Evolutionary conservation across 768 basidiomycete genomes (phyloP).

Genomic region (Termitomyces sp.): DNA sequence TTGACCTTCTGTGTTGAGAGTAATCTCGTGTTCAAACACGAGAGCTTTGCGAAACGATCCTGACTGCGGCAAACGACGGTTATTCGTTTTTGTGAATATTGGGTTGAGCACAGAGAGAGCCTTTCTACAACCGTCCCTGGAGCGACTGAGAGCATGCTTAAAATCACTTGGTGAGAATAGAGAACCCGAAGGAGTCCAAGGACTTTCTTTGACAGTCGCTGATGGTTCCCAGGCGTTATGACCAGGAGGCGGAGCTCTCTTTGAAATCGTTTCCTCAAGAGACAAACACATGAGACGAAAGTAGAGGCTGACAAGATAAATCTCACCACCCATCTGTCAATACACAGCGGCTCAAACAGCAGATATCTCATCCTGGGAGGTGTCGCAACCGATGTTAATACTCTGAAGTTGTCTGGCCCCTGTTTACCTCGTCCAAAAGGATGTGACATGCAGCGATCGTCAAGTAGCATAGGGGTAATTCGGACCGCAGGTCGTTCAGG

Average conservation of each 20-base stretch:
- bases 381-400: constrained; percentile 10
- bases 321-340: constrained; percentile 14
- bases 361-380: constrained; percentile 9
- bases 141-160: constrained; percentile 2
- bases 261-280: constrained; percentile 5
- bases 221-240: constrained; percentile 11
- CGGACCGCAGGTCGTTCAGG: constrained; percentile 9
- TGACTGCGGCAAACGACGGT: constrained; percentile 3
- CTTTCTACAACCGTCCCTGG: constrained; percentile 1
- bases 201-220: background rate
- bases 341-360: constrained; percentile 9
- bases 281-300: background rate
- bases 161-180: constrained; percentile 9
- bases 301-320: background rate
- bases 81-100: background rate
- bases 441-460: constrained; percentile 7
- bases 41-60: constrained; percentile 22
- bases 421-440: constrained; percentile 7
- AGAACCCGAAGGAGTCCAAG: constrained; percentile 15
- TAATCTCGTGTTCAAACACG: constrained; percentile 31
- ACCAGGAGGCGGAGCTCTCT: constrained; percentile 8
- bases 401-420: constrained; percentile 1
- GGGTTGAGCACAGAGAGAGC: background rate
- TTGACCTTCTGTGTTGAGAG: constrained; percentile 21
- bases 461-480: constrained; percentile 9